Conservation (phyloP, 177 flowering plant genomes). For the Tripterygium wilfordii region DNA sequence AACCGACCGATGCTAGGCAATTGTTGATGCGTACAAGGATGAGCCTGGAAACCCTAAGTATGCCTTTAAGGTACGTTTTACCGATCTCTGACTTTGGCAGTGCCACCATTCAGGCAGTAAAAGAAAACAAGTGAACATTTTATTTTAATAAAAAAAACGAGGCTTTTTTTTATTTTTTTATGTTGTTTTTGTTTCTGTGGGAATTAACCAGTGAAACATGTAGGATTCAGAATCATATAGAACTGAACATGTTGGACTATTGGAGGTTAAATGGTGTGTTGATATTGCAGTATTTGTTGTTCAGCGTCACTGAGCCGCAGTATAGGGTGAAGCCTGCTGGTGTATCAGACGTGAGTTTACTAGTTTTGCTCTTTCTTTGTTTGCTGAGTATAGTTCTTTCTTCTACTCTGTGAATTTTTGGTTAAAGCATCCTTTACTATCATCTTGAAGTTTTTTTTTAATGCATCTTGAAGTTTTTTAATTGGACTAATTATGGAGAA, state of each 20-base stretch:
- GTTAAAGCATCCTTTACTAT: slow-evolving; percentile 2
- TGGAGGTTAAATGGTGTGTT: too few relatives aligned
- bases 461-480: background rate
- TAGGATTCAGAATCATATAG: too few relatives aligned
- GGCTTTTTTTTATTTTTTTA: slow-evolving; percentile 2
- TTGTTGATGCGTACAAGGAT: slow-evolving; percentile 92
- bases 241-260: too few relatives aligned
- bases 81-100: too few relatives aligned
- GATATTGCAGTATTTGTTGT: slow-evolving; percentile 78
- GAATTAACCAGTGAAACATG: too few relatives aligned
- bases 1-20: slow-evolving; percentile 44
- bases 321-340: slow-evolving; percentile 79
- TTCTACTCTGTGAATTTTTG: too few relatives aligned
- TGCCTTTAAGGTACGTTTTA: slow-evolving; percentile 74
- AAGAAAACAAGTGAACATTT: too few relatives aligned
- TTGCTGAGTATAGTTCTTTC: too few relatives aligned
- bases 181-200: background rate
- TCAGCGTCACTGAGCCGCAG: slow-evolving; percentile 89
- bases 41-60: slow-evolving; percentile 82
- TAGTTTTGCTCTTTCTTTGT: background rate
- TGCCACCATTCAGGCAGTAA: too few relatives aligned
- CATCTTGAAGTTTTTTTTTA: background rate
- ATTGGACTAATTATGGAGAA: slow-evolving; percentile 19
- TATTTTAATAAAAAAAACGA: too few relatives aligned
- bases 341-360: slow-evolving; percentile 85